phyloP scores from a whole-genome alignment of 2,329 filamentous ascomycete genomes.

The Fusarium sp. region DNA sequence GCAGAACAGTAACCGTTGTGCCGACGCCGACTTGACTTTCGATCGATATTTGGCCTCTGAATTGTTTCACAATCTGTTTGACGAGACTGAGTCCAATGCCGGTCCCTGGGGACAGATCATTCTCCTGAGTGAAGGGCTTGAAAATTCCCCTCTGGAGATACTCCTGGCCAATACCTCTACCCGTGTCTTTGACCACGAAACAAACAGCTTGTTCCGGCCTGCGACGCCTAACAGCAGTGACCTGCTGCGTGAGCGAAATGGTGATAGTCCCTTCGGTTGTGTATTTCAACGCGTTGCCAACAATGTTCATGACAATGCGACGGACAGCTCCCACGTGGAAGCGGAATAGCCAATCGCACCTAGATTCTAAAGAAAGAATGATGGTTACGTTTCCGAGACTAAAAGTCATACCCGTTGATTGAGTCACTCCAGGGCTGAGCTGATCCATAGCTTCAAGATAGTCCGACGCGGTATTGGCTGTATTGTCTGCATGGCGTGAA shows the following conservation, averaged over 20 bases:
- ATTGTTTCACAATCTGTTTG: neutral
- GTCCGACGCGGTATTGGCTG: neutral
- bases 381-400: neutral
- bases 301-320: slow-evolving; percentile 70
- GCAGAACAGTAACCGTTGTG: neutral
- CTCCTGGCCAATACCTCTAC: neutral
- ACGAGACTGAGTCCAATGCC: neutral
- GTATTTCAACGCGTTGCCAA: slow-evolving; percentile 73
- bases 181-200: neutral
- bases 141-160: neutral
- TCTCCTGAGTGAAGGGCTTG: neutral
- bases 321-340: slow-evolving; percentile 62
- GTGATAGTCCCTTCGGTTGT: accelerated
- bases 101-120: neutral
- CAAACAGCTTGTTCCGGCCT: neutral
- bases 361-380: neutral
- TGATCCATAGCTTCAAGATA: neutral
- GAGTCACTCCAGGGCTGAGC: no score
- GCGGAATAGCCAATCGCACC: slow-evolving; percentile 60
- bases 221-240: neutral
- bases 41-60: neutral
- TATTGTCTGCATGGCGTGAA: neutral
- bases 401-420: no score
- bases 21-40: neutral
- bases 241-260: neutral